phyloP scores from a whole-genome alignment of 192 early-diverging fungal genomes.

The Linnemannia hyalina region DNA sequence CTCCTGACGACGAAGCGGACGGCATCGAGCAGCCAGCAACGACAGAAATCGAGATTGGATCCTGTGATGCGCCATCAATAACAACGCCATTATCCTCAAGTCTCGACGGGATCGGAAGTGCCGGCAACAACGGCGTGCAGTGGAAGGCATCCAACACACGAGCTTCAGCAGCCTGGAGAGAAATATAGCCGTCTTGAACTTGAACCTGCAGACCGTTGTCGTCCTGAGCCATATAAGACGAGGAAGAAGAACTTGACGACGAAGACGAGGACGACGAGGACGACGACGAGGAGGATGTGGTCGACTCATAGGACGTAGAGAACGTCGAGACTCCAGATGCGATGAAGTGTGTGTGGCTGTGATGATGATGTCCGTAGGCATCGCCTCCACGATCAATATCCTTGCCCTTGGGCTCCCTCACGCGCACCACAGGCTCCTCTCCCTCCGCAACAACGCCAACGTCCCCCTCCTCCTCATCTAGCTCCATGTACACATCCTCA shows the following conservation, averaged over 20 bases:
- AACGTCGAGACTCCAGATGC: background rate
- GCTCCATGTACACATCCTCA: background rate
- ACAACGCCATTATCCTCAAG: background rate
- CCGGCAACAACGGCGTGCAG: conserved; percentile 25
- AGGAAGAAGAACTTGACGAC: conserved; percentile 2
- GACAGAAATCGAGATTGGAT: background rate
- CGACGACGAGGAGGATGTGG: conserved; percentile 21
- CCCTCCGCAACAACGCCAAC: background rate
- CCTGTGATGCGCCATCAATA: background rate
- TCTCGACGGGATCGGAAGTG: conserved; percentile 48
- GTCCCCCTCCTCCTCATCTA: background rate
- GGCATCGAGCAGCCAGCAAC: background rate
- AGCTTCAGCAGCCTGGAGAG: conserved; percentile 3
- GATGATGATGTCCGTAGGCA: background rate
- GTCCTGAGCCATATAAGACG: background rate
- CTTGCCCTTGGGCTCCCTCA: conserved; percentile 43
- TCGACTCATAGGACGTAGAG: conserved; percentile 21
- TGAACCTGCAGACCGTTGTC: background rate
- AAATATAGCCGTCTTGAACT: conserved; percentile 16
- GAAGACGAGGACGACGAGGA: conserved; percentile 22
- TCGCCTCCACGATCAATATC: conserved; percentile 32
- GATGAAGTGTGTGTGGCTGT: background rate
- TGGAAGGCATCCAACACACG: background rate
- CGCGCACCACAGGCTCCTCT: background rate
- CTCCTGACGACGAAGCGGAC: background rate